Base-by-base conservation (phyloP, 2,329 filamentous ascomycete species). In the Akanthomyces muscarius region DNA sequence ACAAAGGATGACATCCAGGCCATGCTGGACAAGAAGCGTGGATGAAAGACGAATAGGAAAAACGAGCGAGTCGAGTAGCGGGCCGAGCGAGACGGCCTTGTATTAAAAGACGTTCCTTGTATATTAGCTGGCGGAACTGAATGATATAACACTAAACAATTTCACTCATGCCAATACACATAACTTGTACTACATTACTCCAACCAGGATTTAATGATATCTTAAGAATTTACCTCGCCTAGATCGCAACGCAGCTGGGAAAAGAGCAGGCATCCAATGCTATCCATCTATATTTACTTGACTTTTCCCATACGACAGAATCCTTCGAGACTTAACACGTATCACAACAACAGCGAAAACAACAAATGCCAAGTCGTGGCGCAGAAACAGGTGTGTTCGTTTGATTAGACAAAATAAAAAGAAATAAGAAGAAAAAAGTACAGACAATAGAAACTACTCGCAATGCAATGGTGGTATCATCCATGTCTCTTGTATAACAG, bases 381-480 rank as follows among this genome's bases (percentile, higher is more conserved):
- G 28, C 13, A 54, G 21, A 61, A 54, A 42, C 60, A 44, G 25
- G 33, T 41, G 16, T n/a, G 18, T 30, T 55, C 48, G 30, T 38
- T 53, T 23, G 38, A 61, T 54, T 61, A 55, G 53, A 54, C 58
- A 50, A 61, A 54, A 70, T 59, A 65, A 63, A 51, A 65, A 65
- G 57, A 60, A 51, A 53, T 48, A 58, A 14, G 61, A 63, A 62
- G 28, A 66, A 60, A 51, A 66, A 70, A 69, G 68, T 66, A 66
- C 66, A 72, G 71, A 69, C 66, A 65, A 66, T 66, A 71, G 68
- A 70, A 72, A 71, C 41, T 74, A 73, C 71, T 73, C 62, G 62
- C 63, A 69, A 73, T 74, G 75, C 72, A 72, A 74, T 72, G 73
- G 72, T 77, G 75, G 75, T 77, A 77, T 77, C 75, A 75, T 77